These are phyloP conservation scores for Aspergillus aculeatus DNA, from an alignment of 2,329 filamentous ascomycete genomes.

Conservation along the genomic window DNA sequence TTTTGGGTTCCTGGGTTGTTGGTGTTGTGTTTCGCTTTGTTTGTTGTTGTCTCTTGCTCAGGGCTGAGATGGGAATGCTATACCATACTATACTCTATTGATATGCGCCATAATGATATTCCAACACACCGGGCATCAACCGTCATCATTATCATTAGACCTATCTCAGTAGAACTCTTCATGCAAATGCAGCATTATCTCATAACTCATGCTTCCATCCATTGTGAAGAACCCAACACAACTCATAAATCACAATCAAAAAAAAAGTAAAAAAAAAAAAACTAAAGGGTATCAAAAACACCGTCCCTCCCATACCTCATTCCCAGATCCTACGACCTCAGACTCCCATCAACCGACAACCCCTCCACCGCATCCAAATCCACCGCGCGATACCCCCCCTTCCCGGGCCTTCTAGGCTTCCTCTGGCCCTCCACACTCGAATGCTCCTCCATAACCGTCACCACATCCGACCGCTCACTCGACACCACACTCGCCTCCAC, in stretches of 20 bases:
- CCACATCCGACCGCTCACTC: constrained; percentile 45
- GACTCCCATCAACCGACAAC: constrained; percentile 16
- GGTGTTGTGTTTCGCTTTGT: too few species aligned
- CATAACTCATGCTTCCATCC: neutral
- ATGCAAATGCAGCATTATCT: too few species aligned
- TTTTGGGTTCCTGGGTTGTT: too few species aligned
- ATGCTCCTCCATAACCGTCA: constrained; percentile 60
- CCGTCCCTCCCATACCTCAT: neutral
- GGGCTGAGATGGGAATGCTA: too few species aligned
- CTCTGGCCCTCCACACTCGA: constrained; percentile 29
- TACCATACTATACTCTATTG: too few species aligned
- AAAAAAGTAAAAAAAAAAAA: neutral
- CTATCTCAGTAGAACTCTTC: neutral
- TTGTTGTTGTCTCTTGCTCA: too few species aligned
- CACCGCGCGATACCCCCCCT: constrained; percentile 51
- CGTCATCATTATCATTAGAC: neutral
- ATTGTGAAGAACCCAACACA: constrained; percentile 3
- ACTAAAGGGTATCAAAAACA: constrained; percentile 1
- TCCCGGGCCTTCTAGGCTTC: constrained; percentile 31
- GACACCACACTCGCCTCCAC: constrained; percentile 36
- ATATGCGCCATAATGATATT: too few species aligned
- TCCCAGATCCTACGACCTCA: neutral
- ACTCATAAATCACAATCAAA: neutral
- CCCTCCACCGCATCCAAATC: constrained; percentile 42
- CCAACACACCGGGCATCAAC: too few species aligned